A percentile compares a stretch with the other conserved stretches of the same genome.
These are phyloP conservation scores for Boletus vinaceobasis DNA, from an alignment of 768 basidiomycete genomes.

Conservation along the genomic window DNA sequence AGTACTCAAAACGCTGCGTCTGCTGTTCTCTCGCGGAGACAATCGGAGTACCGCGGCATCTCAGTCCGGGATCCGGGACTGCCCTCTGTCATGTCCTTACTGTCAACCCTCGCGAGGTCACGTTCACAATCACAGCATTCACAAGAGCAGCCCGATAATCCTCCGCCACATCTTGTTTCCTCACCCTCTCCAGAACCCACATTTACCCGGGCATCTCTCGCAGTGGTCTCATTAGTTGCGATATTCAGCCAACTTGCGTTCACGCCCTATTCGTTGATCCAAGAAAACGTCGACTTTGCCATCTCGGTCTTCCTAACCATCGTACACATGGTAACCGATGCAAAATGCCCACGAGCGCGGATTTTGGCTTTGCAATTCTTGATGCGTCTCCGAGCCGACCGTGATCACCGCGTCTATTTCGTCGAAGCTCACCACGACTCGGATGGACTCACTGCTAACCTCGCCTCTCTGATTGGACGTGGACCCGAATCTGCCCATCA, in stretches of 20 bases:
- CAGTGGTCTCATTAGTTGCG: slow-evolving; percentile 59
- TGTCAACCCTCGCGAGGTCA: slow-evolving; percentile 62
- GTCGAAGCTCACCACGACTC: slow-evolving; percentile 50
- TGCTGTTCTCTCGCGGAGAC: slow-evolving; percentile 55
- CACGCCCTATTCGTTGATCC: slow-evolving; percentile 53
- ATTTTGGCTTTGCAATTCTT: slow-evolving; percentile 80
- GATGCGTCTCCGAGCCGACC: slow-evolving; percentile 83
- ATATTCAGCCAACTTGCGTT: slow-evolving; percentile 71
- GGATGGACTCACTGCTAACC: slow-evolving; percentile 52
- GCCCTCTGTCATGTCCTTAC: slow-evolving; percentile 60
- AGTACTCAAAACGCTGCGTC: slow-evolving; percentile 40
- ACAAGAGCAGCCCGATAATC: slow-evolving; percentile 36
- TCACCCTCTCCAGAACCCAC: slow-evolving; percentile 26
- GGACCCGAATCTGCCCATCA: slow-evolving; percentile 27
- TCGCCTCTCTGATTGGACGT: slow-evolving; percentile 66
- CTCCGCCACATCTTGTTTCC: slow-evolving; percentile 27
- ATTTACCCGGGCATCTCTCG: slow-evolving; percentile 51
- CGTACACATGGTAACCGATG: slow-evolving; percentile 43
- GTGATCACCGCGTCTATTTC: slow-evolving; percentile 83
- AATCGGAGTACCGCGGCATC: slow-evolving; percentile 48
- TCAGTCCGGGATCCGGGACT: slow-evolving; percentile 46
- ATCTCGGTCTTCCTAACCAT: slow-evolving; percentile 51
- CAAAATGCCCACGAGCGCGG: slow-evolving; percentile 56
- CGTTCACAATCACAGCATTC: slow-evolving; percentile 57
- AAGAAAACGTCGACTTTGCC: slow-evolving; percentile 50